Evolutionary conservation across 495 filamentous ascomycete genomes (phyloP), one percentile per base, ranked within the genome.

Genomic region (Podospora didyma): DNA sequence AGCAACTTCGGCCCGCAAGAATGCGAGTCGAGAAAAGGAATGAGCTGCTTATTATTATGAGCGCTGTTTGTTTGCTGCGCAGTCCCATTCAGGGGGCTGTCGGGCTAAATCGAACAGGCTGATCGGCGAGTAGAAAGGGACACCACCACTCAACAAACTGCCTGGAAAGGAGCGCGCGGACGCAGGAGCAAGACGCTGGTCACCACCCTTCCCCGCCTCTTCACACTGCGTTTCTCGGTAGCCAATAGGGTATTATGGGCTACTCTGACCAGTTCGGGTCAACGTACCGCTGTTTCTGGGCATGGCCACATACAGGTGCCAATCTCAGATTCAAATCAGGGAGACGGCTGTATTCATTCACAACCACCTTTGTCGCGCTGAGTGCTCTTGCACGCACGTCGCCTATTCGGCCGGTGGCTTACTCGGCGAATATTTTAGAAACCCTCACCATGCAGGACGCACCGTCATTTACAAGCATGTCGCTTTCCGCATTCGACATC

Each of bases 41-140:
- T 52, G 26, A 44, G 24, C 48, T 21, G 16, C 34, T 11, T 46
- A 28, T 34, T 56, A 14, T 3, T 14, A 37, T 16, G 4, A 16
- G 39, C 12, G 14, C 39, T 16, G 39, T 42, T 14, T 42, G 39
- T 14, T 16, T 14, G 39, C 39, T 42, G n/a, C 39, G 39, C 39
- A n/a, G n/a, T 42, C 12, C 1, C n/a, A 7, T 42, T 17, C n/a
- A 14, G 39, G 39, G 39, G 39, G 39, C 39, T 42, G 39, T 5
- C 58, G 59, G 64, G 62, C 49, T 62, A 67, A 67, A 66, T 59
- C 42, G 52, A 65, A 65, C 62, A 65, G 62, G 52, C 62, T 62
- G 59, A 53, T 57, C 23, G 16, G 46, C 39, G 39, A 42, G 39
- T 14, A 7, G 39, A 37, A 10, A 37, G 34, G 12, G 35, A 14